Evolutionary conservation across 768 basidiomycete species (phyloP), one percentile per base, ranked within the genome.

Genomic region (Rhodotorula sphaerocarpa): DNA sequence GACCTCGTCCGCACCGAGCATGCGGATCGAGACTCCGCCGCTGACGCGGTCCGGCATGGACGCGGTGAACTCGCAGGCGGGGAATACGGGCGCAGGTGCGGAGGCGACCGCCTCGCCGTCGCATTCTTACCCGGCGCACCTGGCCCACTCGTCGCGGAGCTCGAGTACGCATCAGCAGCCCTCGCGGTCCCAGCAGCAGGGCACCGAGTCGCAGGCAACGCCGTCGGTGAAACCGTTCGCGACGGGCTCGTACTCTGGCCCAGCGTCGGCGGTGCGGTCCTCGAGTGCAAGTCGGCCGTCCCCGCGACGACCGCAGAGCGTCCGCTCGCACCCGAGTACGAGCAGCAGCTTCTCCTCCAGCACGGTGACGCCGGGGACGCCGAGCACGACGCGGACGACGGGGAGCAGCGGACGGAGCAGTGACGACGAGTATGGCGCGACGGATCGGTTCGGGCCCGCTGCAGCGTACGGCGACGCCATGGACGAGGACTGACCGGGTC

Each of bases 281-380:
- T 39, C 36, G 36, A 39, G 36, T 16, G 9, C 36, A 25, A 25
- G 18, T 15, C 31, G 50, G 50, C 12, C 50, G 20, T 14, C 30
- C 7, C 50, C 53, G 16, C 27, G 7, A 20, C 53, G 25, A 10
- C 58, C 58, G 15, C 50, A 42, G 33, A 44, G 42, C 42, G 27
- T 59, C 21, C 50, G 58, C 4, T 44, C 42, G 9, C 58, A 59
- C 12, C 58, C 59, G 33, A 46, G 44, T 27, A 53, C 34, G 33
- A 51, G 59, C 27, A 59, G 51, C 43, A 59, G 58, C 43, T 45
- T 57, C 27, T 53, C 55, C 23, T 31, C 27, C 21, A 53, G 51
- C 5, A 63, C 62, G 12, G 50, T 63, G 18, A 63, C 62, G 30
- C 62, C 62, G 0, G 62, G 62, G 20, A 63, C 62, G 56, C 62